Evolutionary conservation across 257 asterid species (phyloP), one percentile per base, ranked within the genome.

Genomic region (Solanum ossicruentum): DNA sequence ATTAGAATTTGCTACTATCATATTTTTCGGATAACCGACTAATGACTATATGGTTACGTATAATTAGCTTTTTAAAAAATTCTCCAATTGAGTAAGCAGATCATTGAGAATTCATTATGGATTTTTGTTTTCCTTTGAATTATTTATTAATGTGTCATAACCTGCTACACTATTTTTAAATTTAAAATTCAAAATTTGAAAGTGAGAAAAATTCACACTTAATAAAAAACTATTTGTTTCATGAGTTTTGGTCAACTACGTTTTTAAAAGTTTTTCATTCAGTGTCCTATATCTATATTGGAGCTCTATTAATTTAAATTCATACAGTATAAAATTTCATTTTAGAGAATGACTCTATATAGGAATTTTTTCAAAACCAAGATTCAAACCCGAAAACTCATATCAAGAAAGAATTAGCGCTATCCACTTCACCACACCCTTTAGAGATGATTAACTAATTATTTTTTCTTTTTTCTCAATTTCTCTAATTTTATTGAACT

Each of bases 301-400:
- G 0, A 36, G 41, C 6, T 5, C 5, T 4, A 36, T 36, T 36
- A 36, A 36, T 36, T 36, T 36, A 5, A 36, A 36, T 36, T 36
- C 0, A 0, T 1, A 36, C 0, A 0, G 7, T 6, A 36, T 36
- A 36, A 36, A 36, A 36, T 5, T 36, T 36, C 1, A 36, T 36
- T 36, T 36, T 36, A 6, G 6, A 5, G 41, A 36, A 5, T 36
- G 6, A 36, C 7, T 36, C 41, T 36, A 0, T 36, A 36, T 36
- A 36, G 1, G 41, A 0, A 3, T 36, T 36, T 36, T 36, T 36
- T 36, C 6, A 36, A 36, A 36, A 36, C 0, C 41, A 36, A 36
- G 41, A 36, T 6, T 36, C 1, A 36, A 36, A 36, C 41, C 41
- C 7, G 7, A 4, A 36, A 36, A 36, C 41, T 36, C 41, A 36